Percentiles rank a stretch among this genome's conserved stretches.
phyloP scores from a whole-genome alignment of 1,139 yeast genomes.

The Suhomyces anneliseae region DNA sequence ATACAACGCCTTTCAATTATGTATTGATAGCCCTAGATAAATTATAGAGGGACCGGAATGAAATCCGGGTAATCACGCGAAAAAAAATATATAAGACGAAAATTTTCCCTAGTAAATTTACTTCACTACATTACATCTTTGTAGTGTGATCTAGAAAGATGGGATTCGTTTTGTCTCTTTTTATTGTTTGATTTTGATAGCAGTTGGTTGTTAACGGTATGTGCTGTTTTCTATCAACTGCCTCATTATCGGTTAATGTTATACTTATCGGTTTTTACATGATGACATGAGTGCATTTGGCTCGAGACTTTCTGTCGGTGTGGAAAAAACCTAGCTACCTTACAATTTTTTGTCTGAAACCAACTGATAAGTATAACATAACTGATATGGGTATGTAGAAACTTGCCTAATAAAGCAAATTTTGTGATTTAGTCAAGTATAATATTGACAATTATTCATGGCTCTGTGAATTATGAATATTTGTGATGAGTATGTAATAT shows the following conservation, averaged over 20 bases:
- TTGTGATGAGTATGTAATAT: no score
- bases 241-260: constrained; percentile 1
- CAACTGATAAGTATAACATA: neutral
- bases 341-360: constrained; percentile 40
- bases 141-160: no score
- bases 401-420: neutral
- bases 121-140: no score
- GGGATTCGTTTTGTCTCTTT: neutral
- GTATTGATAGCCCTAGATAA: constrained; percentile 5
- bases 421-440: no score
- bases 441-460: no score
- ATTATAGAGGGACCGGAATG: neutral
- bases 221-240: constrained; percentile 7
- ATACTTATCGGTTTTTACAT: constrained; percentile 23
- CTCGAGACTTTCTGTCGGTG: constrained; percentile 91
- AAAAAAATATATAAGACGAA: constrained; percentile 4
- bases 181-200: neutral
- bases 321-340: constrained; percentile 95
- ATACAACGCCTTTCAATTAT: neutral
- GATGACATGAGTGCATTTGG: constrained; percentile 96
- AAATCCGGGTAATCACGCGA: constrained; percentile 13
- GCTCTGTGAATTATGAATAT: no score
- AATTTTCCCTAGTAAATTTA: neutral
- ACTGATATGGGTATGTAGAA: neutral
- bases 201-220: constrained; percentile 7